These are phyloP conservation scores for Apiospora aurea DNA, from an alignment of 2,329 filamentous ascomycete genomes.

Conservation along the genomic window DNA sequence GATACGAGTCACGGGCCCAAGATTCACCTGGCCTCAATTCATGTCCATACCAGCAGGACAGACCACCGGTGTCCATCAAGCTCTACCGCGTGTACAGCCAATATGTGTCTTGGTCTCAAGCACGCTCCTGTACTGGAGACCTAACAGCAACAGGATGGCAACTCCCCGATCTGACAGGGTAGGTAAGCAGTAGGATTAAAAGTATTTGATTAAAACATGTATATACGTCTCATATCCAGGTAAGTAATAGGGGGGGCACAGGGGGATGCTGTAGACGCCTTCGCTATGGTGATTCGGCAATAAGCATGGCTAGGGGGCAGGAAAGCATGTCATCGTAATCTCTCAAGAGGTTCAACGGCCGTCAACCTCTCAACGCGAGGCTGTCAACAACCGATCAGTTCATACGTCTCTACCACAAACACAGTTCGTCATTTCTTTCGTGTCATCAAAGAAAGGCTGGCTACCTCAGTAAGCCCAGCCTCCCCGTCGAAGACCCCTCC, in stretches of 20 bases:
- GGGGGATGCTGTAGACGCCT: background rate
- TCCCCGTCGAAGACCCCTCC: background rate
- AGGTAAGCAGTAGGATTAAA: background rate
- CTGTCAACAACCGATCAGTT: background rate
- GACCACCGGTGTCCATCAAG: background rate
- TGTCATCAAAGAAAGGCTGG: background rate
- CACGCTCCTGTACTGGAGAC: background rate
- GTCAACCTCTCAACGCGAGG: background rate
- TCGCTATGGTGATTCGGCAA: background rate
- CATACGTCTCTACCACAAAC: background rate
- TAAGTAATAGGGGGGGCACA: background rate
- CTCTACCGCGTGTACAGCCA: background rate
- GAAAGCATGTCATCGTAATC: background rate
- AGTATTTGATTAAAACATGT: constrained; percentile 1
- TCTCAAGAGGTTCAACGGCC: background rate
- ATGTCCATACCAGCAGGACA: background rate
- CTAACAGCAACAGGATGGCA: background rate
- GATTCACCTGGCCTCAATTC: background rate
- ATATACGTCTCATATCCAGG: constrained; percentile 7
- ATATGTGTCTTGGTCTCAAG: background rate
- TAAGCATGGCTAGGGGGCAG: background rate
- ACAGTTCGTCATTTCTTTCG: background rate
- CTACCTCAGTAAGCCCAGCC: background rate
- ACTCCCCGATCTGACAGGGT: background rate
- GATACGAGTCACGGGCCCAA: background rate